phyloP scores from a whole-genome alignment of 2,329 filamentous ascomycete species.

The Purpureocillium lavendulum region DNA sequence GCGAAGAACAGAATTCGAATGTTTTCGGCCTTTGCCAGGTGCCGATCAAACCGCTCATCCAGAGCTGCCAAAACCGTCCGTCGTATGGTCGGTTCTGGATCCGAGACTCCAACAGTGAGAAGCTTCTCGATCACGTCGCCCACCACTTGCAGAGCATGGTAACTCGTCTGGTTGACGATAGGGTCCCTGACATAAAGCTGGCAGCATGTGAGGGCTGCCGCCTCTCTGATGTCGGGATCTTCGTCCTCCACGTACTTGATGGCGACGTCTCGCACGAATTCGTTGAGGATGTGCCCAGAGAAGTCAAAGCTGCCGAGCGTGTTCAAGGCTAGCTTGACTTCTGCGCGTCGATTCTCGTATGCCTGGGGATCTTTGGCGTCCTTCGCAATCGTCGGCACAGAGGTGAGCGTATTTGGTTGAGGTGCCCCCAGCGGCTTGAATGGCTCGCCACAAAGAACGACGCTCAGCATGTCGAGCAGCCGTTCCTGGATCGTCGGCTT shows the following conservation, averaged over 20 bases:
- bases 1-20: constrained; percentile 93
- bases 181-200: constrained; percentile 95
- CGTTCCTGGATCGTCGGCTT: constrained; percentile 90
- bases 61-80: constrained; percentile 81
- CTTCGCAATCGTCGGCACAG: constrained; percentile 75
- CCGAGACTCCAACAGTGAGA: constrained; percentile 87
- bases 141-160: constrained; percentile 93
- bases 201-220: constrained; percentile 92
- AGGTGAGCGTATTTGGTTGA: constrained; percentile 67
- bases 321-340: constrained; percentile 87
- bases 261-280: constrained; percentile 96
- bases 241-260: constrained; percentile 98
- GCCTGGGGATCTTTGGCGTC: constrained; percentile 78
- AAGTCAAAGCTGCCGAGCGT: constrained; percentile 99
- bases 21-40: constrained; percentile 96
- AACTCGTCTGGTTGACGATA: constrained; percentile 95
- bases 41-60: constrained; percentile 88
- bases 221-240: constrained; percentile 85
- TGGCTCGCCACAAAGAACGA: constrained; percentile 83
- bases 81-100: constrained; percentile 82
- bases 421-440: constrained; percentile 91
- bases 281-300: constrained; percentile 83
- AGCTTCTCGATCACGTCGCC: constrained; percentile 97
- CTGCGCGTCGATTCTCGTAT: constrained; percentile 72
- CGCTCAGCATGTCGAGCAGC: constrained; percentile 86